Evolutionary conservation across 208 protist genomes (phyloP).

Genomic region (Leishmania arabica): DNA sequence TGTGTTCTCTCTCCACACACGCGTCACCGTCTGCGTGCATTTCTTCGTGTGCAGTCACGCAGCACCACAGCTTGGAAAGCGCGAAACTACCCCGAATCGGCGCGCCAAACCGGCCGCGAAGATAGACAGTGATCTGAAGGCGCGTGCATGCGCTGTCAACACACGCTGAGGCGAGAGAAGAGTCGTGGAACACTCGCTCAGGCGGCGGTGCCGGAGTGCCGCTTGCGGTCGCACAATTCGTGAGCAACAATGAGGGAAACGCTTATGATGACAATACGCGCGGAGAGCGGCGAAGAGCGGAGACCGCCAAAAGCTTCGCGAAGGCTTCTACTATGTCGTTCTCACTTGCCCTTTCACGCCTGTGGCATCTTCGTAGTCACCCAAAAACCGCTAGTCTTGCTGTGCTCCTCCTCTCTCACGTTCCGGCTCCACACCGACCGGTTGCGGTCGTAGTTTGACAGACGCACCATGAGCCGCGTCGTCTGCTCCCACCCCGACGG

Average conservation of each 20-base stretch:
- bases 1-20: neutral
- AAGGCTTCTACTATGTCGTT: neutral
- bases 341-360: neutral
- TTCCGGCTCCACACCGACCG: constrained; percentile 74
- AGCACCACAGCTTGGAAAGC: neutral
- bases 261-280: neutral
- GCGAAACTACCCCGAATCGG: neutral
- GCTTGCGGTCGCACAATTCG: neutral
- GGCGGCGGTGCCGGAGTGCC: neutral
- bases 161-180: neutral
- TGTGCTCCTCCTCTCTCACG: constrained; percentile 50
- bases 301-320: neutral
- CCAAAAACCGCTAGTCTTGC: constrained; percentile 65
- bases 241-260: neutral
- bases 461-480: constrained; percentile 49
- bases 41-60: neutral
- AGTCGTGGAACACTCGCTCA: neutral
- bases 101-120: neutral
- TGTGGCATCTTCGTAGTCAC: constrained; percentile 69
- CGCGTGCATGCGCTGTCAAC: neutral
- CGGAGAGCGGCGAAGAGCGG: neutral
- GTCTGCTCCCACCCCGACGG: constrained; percentile 46
- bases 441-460: constrained; percentile 51
- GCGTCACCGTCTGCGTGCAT: neutral
- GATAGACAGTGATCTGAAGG: neutral